Evolutionary conservation across 768 basidiomycete species (phyloP).

Genomic region (Lactarius indigo): DNA sequence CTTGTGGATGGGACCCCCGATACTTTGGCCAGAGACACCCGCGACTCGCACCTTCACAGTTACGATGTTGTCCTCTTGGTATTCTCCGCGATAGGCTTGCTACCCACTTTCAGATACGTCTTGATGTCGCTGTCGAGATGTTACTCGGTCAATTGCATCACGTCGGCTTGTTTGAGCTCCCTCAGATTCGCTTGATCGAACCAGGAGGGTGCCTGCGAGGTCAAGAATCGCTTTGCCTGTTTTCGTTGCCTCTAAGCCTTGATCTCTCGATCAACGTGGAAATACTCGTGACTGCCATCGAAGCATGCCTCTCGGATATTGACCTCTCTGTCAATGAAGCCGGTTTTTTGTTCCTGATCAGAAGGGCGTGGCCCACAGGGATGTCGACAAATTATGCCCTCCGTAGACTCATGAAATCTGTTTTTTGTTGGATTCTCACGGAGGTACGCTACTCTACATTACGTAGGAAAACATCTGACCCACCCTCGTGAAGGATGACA

Average conservation of each 20-base stretch:
- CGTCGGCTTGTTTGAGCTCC: slow-evolving; percentile 56
- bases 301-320: slow-evolving; percentile 64
- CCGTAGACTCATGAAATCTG: slow-evolving; percentile 51
- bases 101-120: slow-evolving; percentile 53
- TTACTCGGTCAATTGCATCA: slow-evolving; percentile 59
- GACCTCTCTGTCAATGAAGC: slow-evolving; percentile 73
- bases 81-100: slow-evolving; percentile 60
- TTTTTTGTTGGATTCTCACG: slow-evolving; percentile 68
- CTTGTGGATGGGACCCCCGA: slow-evolving; percentile 25
- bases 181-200: slow-evolving; percentile 37
- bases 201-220: slow-evolving; percentile 36
- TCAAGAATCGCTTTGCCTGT: slow-evolving; percentile 45
- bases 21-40: slow-evolving; percentile 29
- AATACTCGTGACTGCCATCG: slow-evolving; percentile 64
- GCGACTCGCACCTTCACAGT: slow-evolving; percentile 38
- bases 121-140: slow-evolving; percentile 48
- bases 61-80: slow-evolving; percentile 58
- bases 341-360: slow-evolving; percentile 64
- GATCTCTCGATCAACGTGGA: slow-evolving; percentile 74
- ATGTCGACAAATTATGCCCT: slow-evolving; percentile 70
- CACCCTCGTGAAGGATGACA: slow-evolving; percentile 50
- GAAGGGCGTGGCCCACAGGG: slow-evolving; percentile 71
- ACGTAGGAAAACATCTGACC: neutral
- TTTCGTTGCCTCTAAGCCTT: slow-evolving; percentile 67
- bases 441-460: slow-evolving; percentile 46